A percentile compares a stretch with the other conserved stretches of the same genome.
Conservation (phyloP, 2,329 filamentous ascomycete species). For the Arthrobotrys conoides region DNA sequence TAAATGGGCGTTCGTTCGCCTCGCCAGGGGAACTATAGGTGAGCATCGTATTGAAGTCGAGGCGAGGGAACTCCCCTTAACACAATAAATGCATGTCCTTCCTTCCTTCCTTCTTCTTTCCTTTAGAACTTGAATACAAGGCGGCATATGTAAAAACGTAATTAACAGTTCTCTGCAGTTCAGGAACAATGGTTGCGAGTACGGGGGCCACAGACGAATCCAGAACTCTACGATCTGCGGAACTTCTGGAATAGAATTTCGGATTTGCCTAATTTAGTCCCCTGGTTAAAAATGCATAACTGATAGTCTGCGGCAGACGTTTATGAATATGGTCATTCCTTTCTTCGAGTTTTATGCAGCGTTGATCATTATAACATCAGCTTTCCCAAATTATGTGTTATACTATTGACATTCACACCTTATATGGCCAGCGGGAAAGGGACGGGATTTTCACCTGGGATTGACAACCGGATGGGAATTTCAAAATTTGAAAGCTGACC, state of each 20-base stretch:
- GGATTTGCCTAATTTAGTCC: slow-evolving; percentile 19
- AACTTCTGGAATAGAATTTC: slow-evolving; percentile 13
- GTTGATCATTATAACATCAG: slow-evolving; percentile 20
- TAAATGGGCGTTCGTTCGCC: slow-evolving; percentile 14
- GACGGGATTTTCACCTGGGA: slow-evolving; percentile 6
- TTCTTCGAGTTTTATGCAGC: slow-evolving; percentile 22
- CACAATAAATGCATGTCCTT: not conserved
- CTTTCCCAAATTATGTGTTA: not conserved
- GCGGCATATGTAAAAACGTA: slow-evolving; percentile 14
- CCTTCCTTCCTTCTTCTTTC: not conserved
- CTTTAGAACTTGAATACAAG: slow-evolving; percentile 22
- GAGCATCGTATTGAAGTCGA: not conserved
- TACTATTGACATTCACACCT: not conserved
- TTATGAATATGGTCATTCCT: slow-evolving; percentile 27
- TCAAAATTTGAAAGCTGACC: not conserved
- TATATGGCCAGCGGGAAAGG: not conserved
- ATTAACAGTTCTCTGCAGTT: not conserved
- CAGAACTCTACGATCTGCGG: slow-evolving; percentile 27
- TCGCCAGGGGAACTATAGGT: slow-evolving; percentile 21
- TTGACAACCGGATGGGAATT: not conserved
- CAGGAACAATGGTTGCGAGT: slow-evolving; percentile 5
- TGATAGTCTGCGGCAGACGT: slow-evolving; percentile 4
- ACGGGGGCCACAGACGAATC: slow-evolving; percentile 3
- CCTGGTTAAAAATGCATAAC: slow-evolving; percentile 9
- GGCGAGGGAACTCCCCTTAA: slow-evolving; percentile 9